phyloP scores from a whole-genome alignment of 345 rosid genomes.

The Ceriops zippeliana region DNA sequence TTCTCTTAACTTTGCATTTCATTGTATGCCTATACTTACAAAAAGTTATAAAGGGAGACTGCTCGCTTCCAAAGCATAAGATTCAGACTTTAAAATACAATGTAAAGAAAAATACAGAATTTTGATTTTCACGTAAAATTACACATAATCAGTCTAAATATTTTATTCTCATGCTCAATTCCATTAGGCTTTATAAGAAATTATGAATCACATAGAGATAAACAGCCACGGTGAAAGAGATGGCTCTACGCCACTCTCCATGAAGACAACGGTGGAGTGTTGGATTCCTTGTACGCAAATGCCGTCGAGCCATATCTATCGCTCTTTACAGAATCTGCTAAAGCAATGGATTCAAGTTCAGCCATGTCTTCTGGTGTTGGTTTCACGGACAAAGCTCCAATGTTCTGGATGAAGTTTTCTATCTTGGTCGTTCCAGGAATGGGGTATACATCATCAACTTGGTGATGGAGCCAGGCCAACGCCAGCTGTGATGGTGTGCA shows the following conservation, averaged over 20 bases:
- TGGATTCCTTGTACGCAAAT: slow-evolving; percentile 29
- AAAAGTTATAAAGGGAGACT: too few species aligned
- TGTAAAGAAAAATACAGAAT: too few species aligned
- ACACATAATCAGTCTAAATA: not conserved
- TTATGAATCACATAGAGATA: too few species aligned
- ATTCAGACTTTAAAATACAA: too few species aligned
- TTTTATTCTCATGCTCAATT: too few species aligned
- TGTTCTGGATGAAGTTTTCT: slow-evolving; percentile 54
- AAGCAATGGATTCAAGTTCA: slow-evolving; percentile 48
- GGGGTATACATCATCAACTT: slow-evolving; percentile 58
- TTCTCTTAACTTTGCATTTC: too few species aligned
- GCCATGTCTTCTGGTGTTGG: slow-evolving; percentile 52
- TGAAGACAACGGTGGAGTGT: slow-evolving; percentile 9
- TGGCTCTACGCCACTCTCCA: not conserved
- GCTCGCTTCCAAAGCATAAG: too few species aligned
- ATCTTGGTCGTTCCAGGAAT: slow-evolving; percentile 64
- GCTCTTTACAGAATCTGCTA: slow-evolving; percentile 38
- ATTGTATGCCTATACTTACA: too few species aligned
- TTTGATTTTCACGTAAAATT: too few species aligned
- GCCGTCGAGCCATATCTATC: slow-evolving; percentile 26
- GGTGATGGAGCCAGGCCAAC: slow-evolving; percentile 73
- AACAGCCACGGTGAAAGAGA: not conserved
- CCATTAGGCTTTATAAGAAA: not conserved
- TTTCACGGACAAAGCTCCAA: slow-evolving; percentile 55
- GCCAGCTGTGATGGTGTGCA: slow-evolving; percentile 68